Evolutionary conservation across 768 basidiomycete species (phyloP), one percentile per base, ranked within the genome.

Genomic region (Dioszegia hungarica): DNA sequence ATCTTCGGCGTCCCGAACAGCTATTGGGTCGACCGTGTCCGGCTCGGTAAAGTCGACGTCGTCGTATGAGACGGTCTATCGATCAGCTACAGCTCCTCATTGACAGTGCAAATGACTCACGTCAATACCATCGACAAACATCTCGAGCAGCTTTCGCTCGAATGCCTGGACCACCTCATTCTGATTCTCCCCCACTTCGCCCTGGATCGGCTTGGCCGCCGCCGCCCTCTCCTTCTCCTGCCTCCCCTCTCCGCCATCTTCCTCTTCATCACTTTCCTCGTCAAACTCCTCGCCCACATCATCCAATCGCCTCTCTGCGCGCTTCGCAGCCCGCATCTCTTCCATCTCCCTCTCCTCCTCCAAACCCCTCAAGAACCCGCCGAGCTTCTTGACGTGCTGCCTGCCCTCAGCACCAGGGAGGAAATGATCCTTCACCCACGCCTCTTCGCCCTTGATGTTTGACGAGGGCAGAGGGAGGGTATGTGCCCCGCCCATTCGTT

Each of bases 211-310:
- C 47, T 14, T 27, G 11, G 34, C 51, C 31, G 33, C 33, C 25
- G 37, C 39, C 3, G 4, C 34, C 34, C n/a, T 28, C 5, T 44
- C 44, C 40, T 39, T 38, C 47, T 34, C 46, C 46, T 17, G 38
- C 36, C 39, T 27, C 54, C 56, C 37, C 31, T 37, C 48, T 31
- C 40, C 24, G 47, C 56, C 38, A 19, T 37, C 52, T 34, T 60
- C 64, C 37, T 68, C 74, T 9, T 66, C 63, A 47, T 70, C 67
- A 37, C 54, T 87, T 1, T 80, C 82, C 72, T 89, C 92, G 27
- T 95, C 85, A 9, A 95, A 81, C 61, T 82, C 86, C 75, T 86
- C 84, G 57, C 92, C 78, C 14, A 89, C 90, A 12, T 81, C 83
- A 59, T 90, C 85, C 77, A 84, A 43, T 39, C 58, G 31, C 44